These are phyloP conservation scores for Erythrophleum fordii DNA, from an alignment of 306 rosid species.

Conservation along the genomic window DNA sequence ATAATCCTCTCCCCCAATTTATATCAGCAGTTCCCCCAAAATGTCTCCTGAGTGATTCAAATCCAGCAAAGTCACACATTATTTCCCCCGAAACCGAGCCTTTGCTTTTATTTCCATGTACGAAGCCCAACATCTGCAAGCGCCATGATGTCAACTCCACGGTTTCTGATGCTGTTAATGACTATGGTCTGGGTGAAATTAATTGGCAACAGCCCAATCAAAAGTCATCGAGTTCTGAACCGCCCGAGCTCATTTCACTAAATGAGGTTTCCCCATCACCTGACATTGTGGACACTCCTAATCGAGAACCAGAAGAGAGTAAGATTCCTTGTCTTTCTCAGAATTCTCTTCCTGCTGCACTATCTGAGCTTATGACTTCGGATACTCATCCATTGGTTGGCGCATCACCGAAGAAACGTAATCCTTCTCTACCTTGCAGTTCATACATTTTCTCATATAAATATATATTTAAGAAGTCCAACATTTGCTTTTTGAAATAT, in stretches of 20 bases:
- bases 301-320: slow-evolving; percentile 39
- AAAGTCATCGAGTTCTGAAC: slow-evolving; percentile 43
- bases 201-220: slow-evolving; percentile 46
- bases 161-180: slow-evolving; percentile 37
- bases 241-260: slow-evolving; percentile 54
- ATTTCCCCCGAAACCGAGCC: slow-evolving; percentile 36
- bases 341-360: slow-evolving; percentile 37
- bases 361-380: slow-evolving; percentile 39
- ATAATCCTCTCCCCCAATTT: slow-evolving; percentile 36
- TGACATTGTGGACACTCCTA: slow-evolving; percentile 28
- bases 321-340: slow-evolving; percentile 37
- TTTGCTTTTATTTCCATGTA: slow-evolving; percentile 45
- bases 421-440: slow-evolving; percentile 24
- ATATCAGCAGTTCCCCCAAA: slow-evolving; percentile 37
- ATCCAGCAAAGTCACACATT: slow-evolving; percentile 38
- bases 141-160: slow-evolving; percentile 31
- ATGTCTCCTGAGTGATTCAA: slow-evolving; percentile 35
- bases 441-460: background rate
- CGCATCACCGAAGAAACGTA: slow-evolving; percentile 51
- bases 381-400: slow-evolving; percentile 26
- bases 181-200: slow-evolving; percentile 39
- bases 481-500: slow-evolving; percentile 41
- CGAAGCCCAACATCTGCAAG: slow-evolving; percentile 47
- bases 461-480: background rate
- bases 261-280: slow-evolving; percentile 49